phyloP scores from a whole-genome alignment of 2,329 filamentous ascomycete genomes.

The Aureobasidium namibiae region DNA sequence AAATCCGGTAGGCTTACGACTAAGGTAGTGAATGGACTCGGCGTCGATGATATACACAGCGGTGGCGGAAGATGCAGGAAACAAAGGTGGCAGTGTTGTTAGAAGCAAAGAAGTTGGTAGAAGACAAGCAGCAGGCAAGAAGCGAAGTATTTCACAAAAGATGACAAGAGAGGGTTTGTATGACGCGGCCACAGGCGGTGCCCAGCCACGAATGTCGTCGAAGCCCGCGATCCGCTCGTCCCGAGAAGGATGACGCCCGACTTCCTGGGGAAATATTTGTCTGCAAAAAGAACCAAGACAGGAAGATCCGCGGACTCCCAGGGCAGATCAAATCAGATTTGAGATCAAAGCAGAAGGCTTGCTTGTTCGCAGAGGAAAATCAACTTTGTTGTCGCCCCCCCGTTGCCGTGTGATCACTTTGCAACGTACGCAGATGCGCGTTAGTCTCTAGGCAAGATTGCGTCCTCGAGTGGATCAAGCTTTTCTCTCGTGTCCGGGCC shows the following conservation, averaged over 20 bases:
- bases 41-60: neutral
- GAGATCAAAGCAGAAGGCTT: neutral
- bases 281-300: neutral
- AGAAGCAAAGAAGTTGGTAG: neutral
- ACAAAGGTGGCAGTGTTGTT: neutral
- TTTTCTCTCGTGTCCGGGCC: neutral
- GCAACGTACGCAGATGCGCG: neutral
- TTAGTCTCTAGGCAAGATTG: constrained; percentile 1
- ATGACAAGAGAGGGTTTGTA: neutral
- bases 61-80: neutral
- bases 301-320: neutral
- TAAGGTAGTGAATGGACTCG: neutral
- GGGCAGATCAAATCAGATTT: neutral
- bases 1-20: neutral
- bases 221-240: constrained; percentile 1
- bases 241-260: constrained; percentile 3
- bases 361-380: neutral
- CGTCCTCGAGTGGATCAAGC: constrained; percentile 3
- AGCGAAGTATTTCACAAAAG: neutral
- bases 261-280: neutral
- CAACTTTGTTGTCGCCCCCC: neutral
- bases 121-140: neutral
- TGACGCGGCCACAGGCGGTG: constrained; percentile 8
- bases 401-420: neutral
- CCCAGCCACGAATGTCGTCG: constrained; percentile 6